Evolutionary conservation across 129 eudicot genomes (phyloP), one percentile per base, ranked within the genome.

Genomic region (Tagetes patula): DNA sequence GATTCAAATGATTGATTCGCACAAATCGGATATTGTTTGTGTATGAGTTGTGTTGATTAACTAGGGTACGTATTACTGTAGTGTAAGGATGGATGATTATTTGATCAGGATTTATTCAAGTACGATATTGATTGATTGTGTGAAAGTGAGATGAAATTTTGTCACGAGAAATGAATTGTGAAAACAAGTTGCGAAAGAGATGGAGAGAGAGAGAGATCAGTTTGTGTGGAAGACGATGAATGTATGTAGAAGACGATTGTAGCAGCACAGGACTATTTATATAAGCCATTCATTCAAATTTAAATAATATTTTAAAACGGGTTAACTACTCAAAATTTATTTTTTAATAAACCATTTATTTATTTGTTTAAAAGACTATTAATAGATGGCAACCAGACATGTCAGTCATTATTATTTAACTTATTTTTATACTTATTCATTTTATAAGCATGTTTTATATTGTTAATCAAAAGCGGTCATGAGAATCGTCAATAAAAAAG

Each of bases 181-280:
- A 38, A 59, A 47, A 45, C 54, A 60, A 69, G 81, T 77, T 38
- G 80, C 47, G 69, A 68, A 68, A 76, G 69, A 76, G 52, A 77
- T 76, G 80, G 69, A 43, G 43, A 50, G 71, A 65, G 53, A 73
- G 60, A 46, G 7, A 42, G 5, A 42, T 32, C n/a, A 45, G 37
- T 59, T 60, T 73, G 68, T 27, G 58, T 71, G 65, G 65, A 38
- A 53, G 64, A 49, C 42, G 77, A 32, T 63, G 40, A 53, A 49
- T 58, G 77, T 31, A 74, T 65, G 79, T 65, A 27, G 72, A 75
- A 75, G 74, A 68, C 69, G 75, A 68, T 48, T 69, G 43, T 67
- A 9, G 20, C 59, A 46, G 20, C 59, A 46, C 39, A 61, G 1
- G 61, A 20, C 75, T 76, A 67, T 76, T 76, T 76, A 76, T 76